phyloP scores from a whole-genome alignment of 177 flowering plant species.

The Telopea speciosissima region DNA sequence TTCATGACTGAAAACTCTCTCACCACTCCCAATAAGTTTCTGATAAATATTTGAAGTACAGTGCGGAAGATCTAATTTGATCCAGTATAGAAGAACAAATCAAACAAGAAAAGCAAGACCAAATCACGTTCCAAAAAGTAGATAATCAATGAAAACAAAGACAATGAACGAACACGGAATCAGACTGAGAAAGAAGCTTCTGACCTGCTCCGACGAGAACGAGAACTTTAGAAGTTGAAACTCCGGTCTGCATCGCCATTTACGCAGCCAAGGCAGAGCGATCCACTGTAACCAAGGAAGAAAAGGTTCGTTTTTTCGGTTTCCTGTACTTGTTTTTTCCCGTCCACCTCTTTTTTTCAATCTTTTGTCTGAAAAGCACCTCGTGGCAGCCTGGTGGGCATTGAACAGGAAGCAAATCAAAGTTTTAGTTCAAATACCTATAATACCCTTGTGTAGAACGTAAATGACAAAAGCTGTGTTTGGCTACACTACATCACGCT shows the following conservation, averaged over 20 bases:
- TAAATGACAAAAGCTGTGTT: no score
- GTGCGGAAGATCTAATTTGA: not conserved
- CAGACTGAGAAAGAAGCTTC: constrained; percentile 2
- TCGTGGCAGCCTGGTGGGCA: no score
- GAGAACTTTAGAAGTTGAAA: constrained; percentile 62
- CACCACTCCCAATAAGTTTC: not conserved
- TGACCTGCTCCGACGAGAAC: constrained; percentile 78
- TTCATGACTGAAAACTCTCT: not conserved
- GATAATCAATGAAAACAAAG: not conserved
- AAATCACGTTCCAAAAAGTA: not conserved
- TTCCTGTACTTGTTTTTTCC: no score
- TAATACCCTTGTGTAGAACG: no score
- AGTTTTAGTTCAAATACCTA: no score
- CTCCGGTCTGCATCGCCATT: constrained; percentile 83
- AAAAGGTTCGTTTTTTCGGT: no score
- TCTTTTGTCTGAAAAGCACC: no score
- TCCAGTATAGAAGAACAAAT: not conserved
- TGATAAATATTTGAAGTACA: not conserved
- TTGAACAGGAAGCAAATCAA: no score
- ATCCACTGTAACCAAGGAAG: no score
- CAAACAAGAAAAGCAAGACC: not conserved
- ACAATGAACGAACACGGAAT: not conserved
- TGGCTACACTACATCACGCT: no score
- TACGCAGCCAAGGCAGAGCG: no score
- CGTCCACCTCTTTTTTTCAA: no score